A percentile compares a stretch with the other conserved stretches of the same genome.
These are phyloP conservation scores for Neonectria coccinea DNA, from an alignment of 2,329 filamentous ascomycete genomes.

Conservation along the genomic window DNA sequence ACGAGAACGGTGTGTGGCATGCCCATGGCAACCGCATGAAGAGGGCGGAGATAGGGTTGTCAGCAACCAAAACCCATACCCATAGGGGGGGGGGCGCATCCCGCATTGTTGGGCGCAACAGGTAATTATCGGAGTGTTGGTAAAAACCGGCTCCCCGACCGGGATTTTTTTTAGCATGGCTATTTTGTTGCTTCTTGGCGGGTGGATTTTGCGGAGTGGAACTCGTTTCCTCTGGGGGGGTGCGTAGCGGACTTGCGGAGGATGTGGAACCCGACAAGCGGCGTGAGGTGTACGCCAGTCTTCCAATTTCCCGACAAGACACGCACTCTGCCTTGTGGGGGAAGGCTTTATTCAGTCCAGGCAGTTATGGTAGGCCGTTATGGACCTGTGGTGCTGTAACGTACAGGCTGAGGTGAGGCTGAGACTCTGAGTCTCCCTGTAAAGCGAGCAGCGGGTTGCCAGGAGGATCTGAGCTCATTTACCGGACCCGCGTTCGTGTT, in stretches of 20 bases:
- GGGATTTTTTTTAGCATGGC: not conserved
- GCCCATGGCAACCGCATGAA: constrained; percentile 10
- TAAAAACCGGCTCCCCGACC: constrained; percentile 28
- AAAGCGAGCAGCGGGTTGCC: constrained; percentile 10
- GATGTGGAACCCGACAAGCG: constrained; percentile 2
- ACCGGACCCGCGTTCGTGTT: constrained; percentile 32
- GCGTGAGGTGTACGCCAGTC: not conserved
- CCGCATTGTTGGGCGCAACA: not conserved
- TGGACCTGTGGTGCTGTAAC: not conserved
- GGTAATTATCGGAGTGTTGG: constrained; percentile 23
- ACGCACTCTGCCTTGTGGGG: constrained; percentile 18
- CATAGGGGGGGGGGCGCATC: not conserved
- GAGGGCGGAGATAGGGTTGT: constrained; percentile 3
- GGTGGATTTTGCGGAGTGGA: not conserved
- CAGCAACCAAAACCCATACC: not conserved
- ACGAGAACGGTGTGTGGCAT: not conserved
- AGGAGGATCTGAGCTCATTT: constrained; percentile 27
- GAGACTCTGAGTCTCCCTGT: not conserved
- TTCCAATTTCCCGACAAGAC: constrained; percentile 21
- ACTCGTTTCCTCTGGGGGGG: not conserved
- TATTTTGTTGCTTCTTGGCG: not conserved
- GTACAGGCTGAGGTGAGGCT: not conserved
- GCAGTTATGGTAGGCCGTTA: not conserved
- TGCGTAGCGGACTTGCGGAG: constrained; percentile 22
- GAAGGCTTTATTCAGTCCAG: not conserved